phyloP scores from a whole-genome alignment of 345 rosid species.

The Ceriops decandra region DNA sequence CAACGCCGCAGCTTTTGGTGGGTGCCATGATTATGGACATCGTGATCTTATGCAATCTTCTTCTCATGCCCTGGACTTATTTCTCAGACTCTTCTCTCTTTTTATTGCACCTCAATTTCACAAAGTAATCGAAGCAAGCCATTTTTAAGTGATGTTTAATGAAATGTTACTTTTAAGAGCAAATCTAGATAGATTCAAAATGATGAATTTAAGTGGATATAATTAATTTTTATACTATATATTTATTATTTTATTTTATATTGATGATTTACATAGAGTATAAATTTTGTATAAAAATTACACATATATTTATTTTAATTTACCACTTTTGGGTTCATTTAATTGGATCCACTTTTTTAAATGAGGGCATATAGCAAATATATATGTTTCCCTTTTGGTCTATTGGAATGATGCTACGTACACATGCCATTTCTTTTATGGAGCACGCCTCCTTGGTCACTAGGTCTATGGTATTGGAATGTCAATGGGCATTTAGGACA shows the following conservation, averaged over 20 bases:
- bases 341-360: neutral
- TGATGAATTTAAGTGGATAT: no score
- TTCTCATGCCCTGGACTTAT: neutral
- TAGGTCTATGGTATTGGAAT: neutral
- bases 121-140: neutral
- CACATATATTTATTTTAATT: no score
- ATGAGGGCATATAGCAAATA: neutral
- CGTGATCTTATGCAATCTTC: neutral
- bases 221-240: no score
- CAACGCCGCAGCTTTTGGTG: constrained; percentile 4
- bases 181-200: no score
- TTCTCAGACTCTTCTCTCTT: neutral
- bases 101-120: neutral
- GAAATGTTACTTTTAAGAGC: no score
- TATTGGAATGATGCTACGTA: neutral
- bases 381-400: neutral
- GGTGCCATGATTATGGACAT: neutral
- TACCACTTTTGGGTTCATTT: neutral
- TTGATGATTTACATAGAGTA: no score
- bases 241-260: no score
- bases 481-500: neutral
- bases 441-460: neutral
- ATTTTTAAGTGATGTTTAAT: no score
- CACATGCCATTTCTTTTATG: neutral
- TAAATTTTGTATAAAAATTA: no score